These are phyloP conservation scores for Cnidoscolus chayamansa DNA, from an alignment of 441 rosid species.

Conservation along the genomic window DNA sequence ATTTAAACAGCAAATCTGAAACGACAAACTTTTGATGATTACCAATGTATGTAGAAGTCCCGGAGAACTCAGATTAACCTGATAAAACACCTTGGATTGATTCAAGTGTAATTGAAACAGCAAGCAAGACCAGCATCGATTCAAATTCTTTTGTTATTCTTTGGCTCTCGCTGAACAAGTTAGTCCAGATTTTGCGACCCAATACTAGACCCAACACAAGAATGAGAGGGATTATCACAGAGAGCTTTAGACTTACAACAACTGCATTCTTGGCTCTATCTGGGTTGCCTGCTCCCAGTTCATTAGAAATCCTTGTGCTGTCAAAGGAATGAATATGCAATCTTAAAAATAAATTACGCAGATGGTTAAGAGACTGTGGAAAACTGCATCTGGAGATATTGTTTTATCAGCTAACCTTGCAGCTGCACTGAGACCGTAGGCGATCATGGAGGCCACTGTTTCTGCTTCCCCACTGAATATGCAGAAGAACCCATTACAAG, in stretches of 20 bases:
- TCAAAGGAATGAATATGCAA: background rate
- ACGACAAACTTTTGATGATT: too few relatives aligned
- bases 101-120: constrained; percentile 48
- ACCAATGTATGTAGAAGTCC: too few relatives aligned
- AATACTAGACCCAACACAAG: constrained; percentile 38
- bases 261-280: constrained; percentile 51
- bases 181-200: constrained; percentile 57
- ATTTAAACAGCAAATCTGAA: too few relatives aligned
- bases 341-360: background rate
- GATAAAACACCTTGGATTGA: constrained; percentile 51
- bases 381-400: background rate
- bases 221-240: constrained; percentile 42
- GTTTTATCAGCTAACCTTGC: constrained; percentile 15
- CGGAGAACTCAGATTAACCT: constrained; percentile 32
- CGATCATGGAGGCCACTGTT: constrained; percentile 48
- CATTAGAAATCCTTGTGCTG: constrained; percentile 73
- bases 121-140: constrained; percentile 52
- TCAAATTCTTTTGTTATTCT: constrained; percentile 40
- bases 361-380: background rate
- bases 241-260: constrained; percentile 43
- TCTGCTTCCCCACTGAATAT: constrained; percentile 51
- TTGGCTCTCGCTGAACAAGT: constrained; percentile 44
- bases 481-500: background rate
- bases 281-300: constrained; percentile 53
- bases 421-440: constrained; percentile 42